Evolutionary conservation across 139 green algal genomes (phyloP).

Genomic region (Marvania coccoides): DNA sequence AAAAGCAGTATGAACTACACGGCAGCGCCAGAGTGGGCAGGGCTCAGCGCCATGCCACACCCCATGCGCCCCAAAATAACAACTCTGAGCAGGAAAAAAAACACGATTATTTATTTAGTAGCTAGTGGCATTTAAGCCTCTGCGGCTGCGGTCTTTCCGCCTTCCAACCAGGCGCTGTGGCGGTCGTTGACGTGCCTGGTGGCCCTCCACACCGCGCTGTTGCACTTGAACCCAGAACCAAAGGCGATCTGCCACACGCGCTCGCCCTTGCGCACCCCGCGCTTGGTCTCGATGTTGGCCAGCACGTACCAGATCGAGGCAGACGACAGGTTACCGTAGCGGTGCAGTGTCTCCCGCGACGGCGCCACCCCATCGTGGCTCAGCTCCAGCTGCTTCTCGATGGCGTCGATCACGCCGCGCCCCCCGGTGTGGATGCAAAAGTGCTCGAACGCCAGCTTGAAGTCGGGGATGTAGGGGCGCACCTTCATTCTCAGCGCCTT

Average conservation of each 20-base stretch:
- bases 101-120: no score
- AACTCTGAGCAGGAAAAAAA: no score
- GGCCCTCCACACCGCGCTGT: conserved; percentile 79
- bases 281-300: conserved; percentile 49
- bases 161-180: conserved; percentile 31
- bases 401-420: conserved; percentile 88
- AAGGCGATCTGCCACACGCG: conserved; percentile 41
- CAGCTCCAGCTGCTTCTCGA: conserved; percentile 91
- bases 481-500: conserved; percentile 61
- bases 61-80: background rate
- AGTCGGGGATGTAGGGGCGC: conserved; percentile 93
- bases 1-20: no score
- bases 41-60: no score
- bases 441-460: conserved; percentile 96
- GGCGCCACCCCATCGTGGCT: conserved; percentile 54
- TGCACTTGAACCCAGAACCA: conserved; percentile 88
- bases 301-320: conserved; percentile 57
- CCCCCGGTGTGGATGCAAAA: conserved; percentile 98
- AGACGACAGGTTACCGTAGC: conserved; percentile 58
- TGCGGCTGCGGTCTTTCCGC: no score
- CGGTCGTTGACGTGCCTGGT: conserved; percentile 43
- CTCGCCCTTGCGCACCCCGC: conserved; percentile 28
- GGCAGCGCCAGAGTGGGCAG: no score
- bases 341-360: conserved; percentile 67
- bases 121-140: no score